These are phyloP conservation scores for Cladosporium sp. DNA, from an alignment of 2,329 filamentous ascomycete genomes.

Conservation along the genomic window DNA sequence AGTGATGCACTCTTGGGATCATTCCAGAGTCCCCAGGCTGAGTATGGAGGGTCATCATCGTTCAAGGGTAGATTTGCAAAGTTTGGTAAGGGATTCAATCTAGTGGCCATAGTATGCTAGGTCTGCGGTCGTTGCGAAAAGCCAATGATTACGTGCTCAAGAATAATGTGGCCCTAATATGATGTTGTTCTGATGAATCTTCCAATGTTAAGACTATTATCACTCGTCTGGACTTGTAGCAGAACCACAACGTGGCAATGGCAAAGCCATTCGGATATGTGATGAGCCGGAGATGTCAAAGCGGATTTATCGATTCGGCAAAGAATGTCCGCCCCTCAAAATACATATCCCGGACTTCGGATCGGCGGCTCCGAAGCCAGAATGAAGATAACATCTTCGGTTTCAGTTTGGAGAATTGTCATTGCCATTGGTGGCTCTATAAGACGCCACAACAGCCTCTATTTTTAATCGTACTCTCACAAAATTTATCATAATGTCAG, in stretches of 20 bases:
- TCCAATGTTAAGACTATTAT: no score
- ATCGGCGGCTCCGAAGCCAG: no score
- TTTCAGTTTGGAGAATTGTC: no score
- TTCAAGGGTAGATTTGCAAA: not conserved
- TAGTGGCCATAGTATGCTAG: not conserved
- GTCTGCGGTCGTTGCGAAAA: not conserved
- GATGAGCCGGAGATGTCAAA: no score
- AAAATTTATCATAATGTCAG: not conserved
- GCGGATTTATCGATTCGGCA: not conserved
- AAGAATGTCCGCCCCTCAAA: not conserved
- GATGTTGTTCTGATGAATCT: no score
- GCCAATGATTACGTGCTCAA: not conserved
- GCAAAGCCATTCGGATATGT: no score
- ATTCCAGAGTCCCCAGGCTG: slow-evolving; percentile 49
- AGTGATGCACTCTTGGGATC: slow-evolving; percentile 41
- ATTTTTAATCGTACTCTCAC: no score
- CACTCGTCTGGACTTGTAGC: no score
- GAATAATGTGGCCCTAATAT: no score
- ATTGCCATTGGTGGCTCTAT: no score
- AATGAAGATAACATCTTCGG: not conserved
- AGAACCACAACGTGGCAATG: no score
- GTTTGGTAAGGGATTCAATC: not conserved
- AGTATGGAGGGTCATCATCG: not conserved
- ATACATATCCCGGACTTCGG: not conserved
- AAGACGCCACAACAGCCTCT: no score